Percentiles rank a stretch among this genome's conserved stretches.
phyloP scores from a whole-genome alignment of 768 basidiomycete species.

The Pisolithus albus region DNA sequence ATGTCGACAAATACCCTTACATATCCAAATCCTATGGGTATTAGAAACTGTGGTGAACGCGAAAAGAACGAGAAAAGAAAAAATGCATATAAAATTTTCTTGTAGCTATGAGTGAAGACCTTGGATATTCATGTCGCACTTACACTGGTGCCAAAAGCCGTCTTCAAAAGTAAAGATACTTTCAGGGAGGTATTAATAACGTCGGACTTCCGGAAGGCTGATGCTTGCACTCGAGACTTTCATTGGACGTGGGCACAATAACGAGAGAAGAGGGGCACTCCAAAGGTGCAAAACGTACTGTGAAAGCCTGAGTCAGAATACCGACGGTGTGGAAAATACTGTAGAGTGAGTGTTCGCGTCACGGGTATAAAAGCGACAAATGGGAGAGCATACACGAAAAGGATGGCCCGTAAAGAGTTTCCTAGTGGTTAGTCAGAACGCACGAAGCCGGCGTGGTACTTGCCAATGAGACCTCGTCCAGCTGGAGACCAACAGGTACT shows the following conservation, averaged over 20 bases:
- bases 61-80: constrained; percentile 8
- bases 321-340: neutral
- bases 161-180: constrained; percentile 1
- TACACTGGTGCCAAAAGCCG: neutral
- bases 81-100: constrained; percentile 3
- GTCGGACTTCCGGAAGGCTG: no score
- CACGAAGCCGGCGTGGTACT: constrained; percentile 2
- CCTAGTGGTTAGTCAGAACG: neutral
- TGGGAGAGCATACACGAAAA: neutral
- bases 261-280: no score
- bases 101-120: neutral
- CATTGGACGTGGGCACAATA: no score
- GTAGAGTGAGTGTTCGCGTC: neutral
- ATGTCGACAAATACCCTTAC: neutral
- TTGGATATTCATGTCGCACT: neutral
- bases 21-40: constrained; percentile 22
- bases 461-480: constrained; percentile 15
- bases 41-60: constrained; percentile 15
- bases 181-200: no score
- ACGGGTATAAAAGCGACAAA: neutral
- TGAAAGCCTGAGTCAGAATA: no score
- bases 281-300: no score
- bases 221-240: no score
- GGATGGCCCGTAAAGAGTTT: neutral
- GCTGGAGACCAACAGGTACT: neutral